Evolutionary conservation across 225 moss, liverwort and hornwort species (phyloP).

Genomic region (Polytrichum formosum): DNA sequence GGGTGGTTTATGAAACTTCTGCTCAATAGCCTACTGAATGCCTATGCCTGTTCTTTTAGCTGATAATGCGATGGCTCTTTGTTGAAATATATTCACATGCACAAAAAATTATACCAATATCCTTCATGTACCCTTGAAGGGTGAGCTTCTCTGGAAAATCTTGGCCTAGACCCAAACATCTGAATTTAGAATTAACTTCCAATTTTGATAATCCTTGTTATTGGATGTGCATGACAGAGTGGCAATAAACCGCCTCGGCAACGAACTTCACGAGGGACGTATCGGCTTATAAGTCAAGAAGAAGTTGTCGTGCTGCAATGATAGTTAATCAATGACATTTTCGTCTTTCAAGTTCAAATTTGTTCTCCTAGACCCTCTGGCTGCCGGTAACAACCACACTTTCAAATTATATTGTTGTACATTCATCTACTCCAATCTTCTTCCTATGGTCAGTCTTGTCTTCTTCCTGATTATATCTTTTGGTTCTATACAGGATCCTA

Average conservation of each 20-base stretch:
- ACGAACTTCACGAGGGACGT: conserved; percentile 49
- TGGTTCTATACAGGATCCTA: conserved; percentile 2
- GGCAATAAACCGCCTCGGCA: conserved; percentile 60
- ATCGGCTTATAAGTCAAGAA: conserved; percentile 57
- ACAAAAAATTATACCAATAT: not conserved
- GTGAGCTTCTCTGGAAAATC: not conserved
- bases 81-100: not conserved
- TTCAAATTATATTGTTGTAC: not conserved
- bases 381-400: too few species aligned
- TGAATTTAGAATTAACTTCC: not conserved
- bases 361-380: not conserved
- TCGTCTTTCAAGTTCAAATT: conserved; percentile 12
- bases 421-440: conserved; percentile 14
- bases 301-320: conserved; percentile 66
- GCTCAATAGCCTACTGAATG: conserved; percentile 3
- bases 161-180: conserved; percentile 9
- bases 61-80: not conserved
- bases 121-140: not conserved
- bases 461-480: conserved; percentile 9
- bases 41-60: conserved; percentile 11
- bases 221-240: conserved; percentile 35
- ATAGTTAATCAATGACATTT: conserved; percentile 14
- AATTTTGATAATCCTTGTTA: not conserved
- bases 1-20: not conserved
- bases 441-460: conserved; percentile 15